Conservation (phyloP, 768 basidiomycete genomes). For the Russula sp. region DNA sequence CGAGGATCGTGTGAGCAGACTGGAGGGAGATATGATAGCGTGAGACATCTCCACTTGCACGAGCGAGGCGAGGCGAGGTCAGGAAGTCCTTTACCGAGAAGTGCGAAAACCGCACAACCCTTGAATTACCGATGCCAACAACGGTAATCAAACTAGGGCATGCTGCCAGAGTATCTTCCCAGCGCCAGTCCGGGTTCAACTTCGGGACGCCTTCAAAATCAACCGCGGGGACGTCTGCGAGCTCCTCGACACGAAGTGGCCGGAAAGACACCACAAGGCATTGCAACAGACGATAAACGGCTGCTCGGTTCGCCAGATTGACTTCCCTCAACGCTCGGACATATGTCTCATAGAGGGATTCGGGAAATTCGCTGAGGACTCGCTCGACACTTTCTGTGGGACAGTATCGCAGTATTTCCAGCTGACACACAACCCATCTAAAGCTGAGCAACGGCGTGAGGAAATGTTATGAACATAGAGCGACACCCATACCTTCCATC, state of each 20-base stretch:
- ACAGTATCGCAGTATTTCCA: background rate
- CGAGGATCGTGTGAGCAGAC: too few species aligned
- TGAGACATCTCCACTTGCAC: too few species aligned
- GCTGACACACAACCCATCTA: background rate
- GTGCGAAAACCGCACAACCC: too few species aligned
- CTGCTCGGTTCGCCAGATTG: too few species aligned
- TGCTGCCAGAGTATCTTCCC: background rate
- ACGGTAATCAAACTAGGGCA: background rate
- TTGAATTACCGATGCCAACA: background rate
- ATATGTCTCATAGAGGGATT: background rate
- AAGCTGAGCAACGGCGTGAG: background rate
- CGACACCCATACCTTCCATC: background rate
- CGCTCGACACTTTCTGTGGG: background rate
- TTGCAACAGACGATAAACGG: too few species aligned
- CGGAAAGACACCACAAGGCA: too few species aligned
- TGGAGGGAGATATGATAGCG: too few species aligned
- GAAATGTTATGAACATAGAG: background rate
- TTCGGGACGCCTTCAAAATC: background rate
- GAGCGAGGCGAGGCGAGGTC: too few species aligned
- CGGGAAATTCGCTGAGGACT: background rate
- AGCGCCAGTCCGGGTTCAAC: too few species aligned
- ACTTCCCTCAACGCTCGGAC: background rate
- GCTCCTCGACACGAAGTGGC: background rate
- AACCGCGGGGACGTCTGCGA: background rate
- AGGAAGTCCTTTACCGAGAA: background rate